These are phyloP conservation scores for Leishmania aethiopica DNA, from an alignment of 208 protist genomes.

Conservation along the genomic window DNA sequence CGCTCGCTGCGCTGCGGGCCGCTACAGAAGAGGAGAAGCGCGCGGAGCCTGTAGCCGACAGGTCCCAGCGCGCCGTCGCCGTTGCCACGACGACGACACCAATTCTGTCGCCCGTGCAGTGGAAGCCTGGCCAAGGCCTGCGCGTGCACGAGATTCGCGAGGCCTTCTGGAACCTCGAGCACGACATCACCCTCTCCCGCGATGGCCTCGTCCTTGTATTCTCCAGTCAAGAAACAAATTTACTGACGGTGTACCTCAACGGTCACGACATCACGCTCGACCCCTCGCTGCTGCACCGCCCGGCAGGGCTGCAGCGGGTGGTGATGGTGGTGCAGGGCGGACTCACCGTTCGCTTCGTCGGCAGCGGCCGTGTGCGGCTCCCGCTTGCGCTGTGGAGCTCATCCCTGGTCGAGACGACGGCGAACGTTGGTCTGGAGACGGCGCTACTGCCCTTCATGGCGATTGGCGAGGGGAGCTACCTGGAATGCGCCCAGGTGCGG, in stretches of 20 bases:
- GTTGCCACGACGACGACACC: neutral
- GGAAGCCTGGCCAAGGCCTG: slow-evolving; percentile 23
- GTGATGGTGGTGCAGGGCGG: slow-evolving; percentile 73
- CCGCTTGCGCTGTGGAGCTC: slow-evolving; percentile 38
- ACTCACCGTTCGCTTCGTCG: slow-evolving; percentile 68
- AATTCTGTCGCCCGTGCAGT: slow-evolving; percentile 12
- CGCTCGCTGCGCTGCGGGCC: slow-evolving; percentile 18
- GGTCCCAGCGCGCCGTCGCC: neutral
- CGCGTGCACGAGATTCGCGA: slow-evolving; percentile 31
- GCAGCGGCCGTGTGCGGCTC: slow-evolving; percentile 57
- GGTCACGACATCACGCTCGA: slow-evolving; percentile 61
- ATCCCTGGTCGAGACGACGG: slow-evolving; percentile 29
- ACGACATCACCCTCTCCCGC: slow-evolving; percentile 38
- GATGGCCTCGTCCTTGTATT: slow-evolving; percentile 68
- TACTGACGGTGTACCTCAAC: slow-evolving; percentile 70
- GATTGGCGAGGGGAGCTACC: slow-evolving; percentile 76
- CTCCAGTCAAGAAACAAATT: slow-evolving; percentile 62
- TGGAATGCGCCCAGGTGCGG: slow-evolving; percentile 54
- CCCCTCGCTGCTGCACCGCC: slow-evolving; percentile 27
- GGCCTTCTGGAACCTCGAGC: slow-evolving; percentile 23
- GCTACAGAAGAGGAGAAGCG: slow-evolving; percentile 25
- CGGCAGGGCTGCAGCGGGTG: slow-evolving; percentile 30
- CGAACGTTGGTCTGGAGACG: slow-evolving; percentile 39
- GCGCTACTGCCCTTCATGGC: slow-evolving; percentile 71
- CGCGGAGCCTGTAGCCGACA: neutral